Evolutionary conservation across 768 basidiomycete species (phyloP), one percentile per base, ranked within the genome.

Genomic region (Tulasnella sp.): DNA sequence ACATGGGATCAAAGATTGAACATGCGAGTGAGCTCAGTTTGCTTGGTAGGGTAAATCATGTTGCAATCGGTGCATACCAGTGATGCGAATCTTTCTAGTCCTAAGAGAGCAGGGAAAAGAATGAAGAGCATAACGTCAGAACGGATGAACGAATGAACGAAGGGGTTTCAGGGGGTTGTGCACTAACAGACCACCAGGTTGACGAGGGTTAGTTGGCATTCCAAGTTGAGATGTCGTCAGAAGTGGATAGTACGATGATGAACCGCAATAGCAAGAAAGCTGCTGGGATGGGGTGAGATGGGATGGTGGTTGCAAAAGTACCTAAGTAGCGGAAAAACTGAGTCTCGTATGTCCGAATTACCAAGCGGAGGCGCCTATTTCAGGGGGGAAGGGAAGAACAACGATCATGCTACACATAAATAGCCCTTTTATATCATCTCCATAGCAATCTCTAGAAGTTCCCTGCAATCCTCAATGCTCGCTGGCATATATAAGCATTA

Each of bases 41-140:
- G 67, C 17, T 38, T 64, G 17, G 52, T 37, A 34, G 69, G 22
- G 42, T 54, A 36, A 25, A 25, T 38, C 45, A 15, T 12, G 38
- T 45, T 29, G 29, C n/a, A 22, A 40, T 29, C 15, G 25, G 36
- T 19, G 19, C 78, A 64, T 49, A 79, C 78, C 78, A 11, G 78
- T 79, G 31, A 79, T 76, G 71, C 78, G 77, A 54, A 79, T 77
- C 64, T 78, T 79, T 73, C 69, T 78, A 17, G 77, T 76, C 31
- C 78, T 79, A 58, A 34, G 42, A 15, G 25, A 72, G 11, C 19
- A 29, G 14, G 9, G 12, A 38, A 49, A 75, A 52, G 31, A 31
- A 49, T 12, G 68, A 25, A 12, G 42, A 72, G 25, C n/a, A n/a
- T n/a, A 58, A 58, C 54, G 54, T 72, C 71, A 72, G 17, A 38